phyloP scores from a whole-genome alignment of 2,329 filamentous ascomycete species.

The Clonostachys sp. region DNA sequence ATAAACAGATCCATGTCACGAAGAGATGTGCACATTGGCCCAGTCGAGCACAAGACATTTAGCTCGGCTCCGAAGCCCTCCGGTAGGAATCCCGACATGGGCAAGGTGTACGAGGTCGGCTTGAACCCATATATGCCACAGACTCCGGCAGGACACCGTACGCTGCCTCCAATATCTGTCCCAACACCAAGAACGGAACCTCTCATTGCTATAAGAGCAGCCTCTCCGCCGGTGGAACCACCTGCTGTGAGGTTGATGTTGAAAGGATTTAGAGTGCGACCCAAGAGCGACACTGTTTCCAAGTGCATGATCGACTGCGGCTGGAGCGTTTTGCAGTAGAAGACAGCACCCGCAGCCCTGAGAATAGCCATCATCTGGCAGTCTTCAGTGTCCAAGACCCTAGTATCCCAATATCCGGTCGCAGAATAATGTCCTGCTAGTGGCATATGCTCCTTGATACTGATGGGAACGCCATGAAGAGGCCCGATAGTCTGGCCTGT shows the following conservation, averaged over 20 bases:
- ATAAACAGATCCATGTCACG: slow-evolving; percentile 18
- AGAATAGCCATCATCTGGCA: neutral
- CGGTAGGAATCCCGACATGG: slow-evolving; percentile 52
- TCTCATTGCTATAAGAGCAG: slow-evolving; percentile 30
- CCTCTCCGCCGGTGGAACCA: slow-evolving; percentile 58
- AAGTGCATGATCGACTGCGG: slow-evolving; percentile 48
- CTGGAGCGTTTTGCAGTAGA: slow-evolving; percentile 67
- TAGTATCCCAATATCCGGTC: neutral
- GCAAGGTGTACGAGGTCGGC: slow-evolving; percentile 47
- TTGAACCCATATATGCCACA: slow-evolving; percentile 35
- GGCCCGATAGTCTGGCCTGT: slow-evolving; percentile 45
- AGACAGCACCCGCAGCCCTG: slow-evolving; percentile 52
- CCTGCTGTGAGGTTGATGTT: slow-evolving; percentile 57
- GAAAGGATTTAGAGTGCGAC: slow-evolving; percentile 57
- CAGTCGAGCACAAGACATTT: slow-evolving; percentile 1
- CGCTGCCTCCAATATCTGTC: slow-evolving; percentile 41
- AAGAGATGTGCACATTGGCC: slow-evolving; percentile 27
- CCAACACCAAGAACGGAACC: slow-evolving; percentile 34
- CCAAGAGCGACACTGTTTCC: slow-evolving; percentile 37
- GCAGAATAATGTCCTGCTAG: neutral
- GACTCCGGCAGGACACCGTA: slow-evolving; percentile 35
- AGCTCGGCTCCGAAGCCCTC: slow-evolving; percentile 51
- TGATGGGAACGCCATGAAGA: slow-evolving; percentile 56
- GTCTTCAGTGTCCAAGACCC: slow-evolving; percentile 13
- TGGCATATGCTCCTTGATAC: slow-evolving; percentile 11